Evolutionary conservation across 2,329 filamentous ascomycete species (phyloP).

Genomic region (Phialophora chinensis): DNA sequence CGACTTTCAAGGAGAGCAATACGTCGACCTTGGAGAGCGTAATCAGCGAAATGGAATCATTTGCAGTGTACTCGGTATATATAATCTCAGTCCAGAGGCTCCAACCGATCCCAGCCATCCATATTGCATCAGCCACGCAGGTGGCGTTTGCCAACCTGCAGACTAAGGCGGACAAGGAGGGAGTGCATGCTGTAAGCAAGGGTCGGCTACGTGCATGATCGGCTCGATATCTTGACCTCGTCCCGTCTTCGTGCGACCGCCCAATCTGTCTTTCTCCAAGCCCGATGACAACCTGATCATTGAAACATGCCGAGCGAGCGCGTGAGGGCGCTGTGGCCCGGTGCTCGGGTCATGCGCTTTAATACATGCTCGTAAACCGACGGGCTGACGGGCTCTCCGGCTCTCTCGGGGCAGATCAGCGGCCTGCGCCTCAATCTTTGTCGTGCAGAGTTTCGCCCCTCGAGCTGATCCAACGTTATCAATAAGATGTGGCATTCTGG

Average conservation of each 20-base stretch:
- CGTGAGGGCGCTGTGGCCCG: constrained; percentile 1
- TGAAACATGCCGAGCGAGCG: constrained; percentile 1
- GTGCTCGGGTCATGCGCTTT: constrained; percentile 14
- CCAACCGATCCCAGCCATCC: background rate
- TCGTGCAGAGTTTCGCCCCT: background rate
- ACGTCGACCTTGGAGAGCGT: background rate
- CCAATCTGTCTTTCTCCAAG: constrained; percentile 1
- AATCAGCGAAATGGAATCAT: background rate
- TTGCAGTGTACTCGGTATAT: background rate
- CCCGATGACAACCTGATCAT: constrained; percentile 15
- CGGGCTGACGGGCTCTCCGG: constrained; percentile 10
- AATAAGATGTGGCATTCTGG: background rate
- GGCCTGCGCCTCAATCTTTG: constrained; percentile 6
- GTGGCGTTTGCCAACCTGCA: constrained; percentile 15
- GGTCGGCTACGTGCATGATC: constrained; percentile 16
- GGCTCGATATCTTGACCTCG: constrained; percentile 18
- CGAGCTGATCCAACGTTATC: constrained; percentile 7
- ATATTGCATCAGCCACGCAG: constrained; percentile 6
- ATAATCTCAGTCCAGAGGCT: background rate
- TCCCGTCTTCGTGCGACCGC: constrained; percentile 11
- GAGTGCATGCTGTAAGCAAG: constrained; percentile 10
- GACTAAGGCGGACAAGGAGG: constrained; percentile 10
- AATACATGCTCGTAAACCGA: constrained; percentile 2
- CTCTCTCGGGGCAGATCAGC: constrained; percentile 7
- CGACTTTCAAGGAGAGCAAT: background rate